Evolutionary conservation across 176 grass and related monocot species (phyloP), one percentile per base, ranked within the genome.

Genomic region (Bolboschoenus planiculmis): DNA sequence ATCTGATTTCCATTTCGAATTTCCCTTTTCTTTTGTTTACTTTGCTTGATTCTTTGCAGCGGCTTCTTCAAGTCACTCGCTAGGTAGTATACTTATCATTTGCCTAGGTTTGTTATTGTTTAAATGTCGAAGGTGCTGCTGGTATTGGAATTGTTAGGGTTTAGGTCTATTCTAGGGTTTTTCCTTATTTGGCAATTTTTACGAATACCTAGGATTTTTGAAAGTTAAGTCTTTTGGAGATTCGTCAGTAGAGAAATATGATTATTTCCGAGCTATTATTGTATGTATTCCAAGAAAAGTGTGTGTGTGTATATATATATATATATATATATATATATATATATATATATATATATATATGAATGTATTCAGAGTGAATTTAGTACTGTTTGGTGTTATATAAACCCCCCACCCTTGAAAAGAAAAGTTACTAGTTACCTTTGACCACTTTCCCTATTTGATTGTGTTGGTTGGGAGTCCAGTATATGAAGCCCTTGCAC

Each of bases 151-250:
- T n/a, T 65, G 33, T 30, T 82, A 82, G 76, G 76, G 15, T 79
- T 79, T 79, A 56, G 57, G 79, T 82, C 36, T 65, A 46, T 82
- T 66, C 11, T 82, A 82, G 79, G 58, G 58, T 82, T 82, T 65
- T 62, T 29, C 40, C 44, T 6, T 47, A 2, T 82, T 82, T 50
- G n/a, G 37, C 14, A 46, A 65, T 47, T 77, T 65, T 47, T 60
- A 30, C 16, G 58, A 26, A 14, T 11, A 63, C 11, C 11, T 66
- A 20, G 21, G 4, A 48, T 21, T 82, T 37, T 24, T 43, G 4
- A 44, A 35, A 27, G 11, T 24, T 34, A 79, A 47, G 4, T 44
- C 23, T 27, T 26, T n/a, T 15, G 1, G 10, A 26, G 24, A 7
- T 4, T 48, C 6, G 70, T 27, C 4, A 1, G 27, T 14, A 27